A percentile compares a stretch with the other conserved stretches of the same genome.
These are phyloP conservation scores for Lithospermum erythrorhizon DNA, from an alignment of 257 asterid species.

Conservation along the genomic window DNA sequence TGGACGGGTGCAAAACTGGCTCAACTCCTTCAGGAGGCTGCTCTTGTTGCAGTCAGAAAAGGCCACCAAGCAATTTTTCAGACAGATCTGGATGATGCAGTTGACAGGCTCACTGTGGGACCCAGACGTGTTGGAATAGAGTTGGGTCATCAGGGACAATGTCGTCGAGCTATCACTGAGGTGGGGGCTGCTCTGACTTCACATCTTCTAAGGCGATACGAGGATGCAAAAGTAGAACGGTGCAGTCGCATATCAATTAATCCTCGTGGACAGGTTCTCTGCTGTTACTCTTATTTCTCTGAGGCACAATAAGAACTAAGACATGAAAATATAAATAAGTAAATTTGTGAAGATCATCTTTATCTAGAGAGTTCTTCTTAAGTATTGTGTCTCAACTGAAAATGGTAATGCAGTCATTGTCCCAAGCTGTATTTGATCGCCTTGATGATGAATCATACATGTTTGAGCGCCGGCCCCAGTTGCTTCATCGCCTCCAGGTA, in stretches of 20 bases:
- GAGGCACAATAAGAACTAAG: too few species aligned
- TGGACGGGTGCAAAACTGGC: conserved; percentile 99
- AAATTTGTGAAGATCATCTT: neutral
- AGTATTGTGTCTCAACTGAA: neutral
- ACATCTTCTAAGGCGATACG: conserved; percentile 65
- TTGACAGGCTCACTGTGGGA: conserved; percentile 92
- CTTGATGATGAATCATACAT: conserved; percentile 74
- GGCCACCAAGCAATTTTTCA: conserved; percentile 64
- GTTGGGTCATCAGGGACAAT: conserved; percentile 88
- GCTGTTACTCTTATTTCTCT: neutral
- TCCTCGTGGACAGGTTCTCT: conserved; percentile 86
- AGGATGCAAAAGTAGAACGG: conserved; percentile 72
- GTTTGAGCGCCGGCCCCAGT: conserved; percentile 83
- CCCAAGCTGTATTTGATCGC: conserved; percentile 86
- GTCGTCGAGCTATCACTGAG: conserved; percentile 82
- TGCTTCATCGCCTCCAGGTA: conserved; percentile 98
- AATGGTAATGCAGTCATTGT: conserved; percentile 54
- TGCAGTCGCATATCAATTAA: conserved; percentile 88
- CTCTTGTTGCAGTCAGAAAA: conserved; percentile 95
- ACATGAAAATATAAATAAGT: too few species aligned
- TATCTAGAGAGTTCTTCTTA: neutral
- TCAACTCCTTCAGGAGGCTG: conserved; percentile 96
- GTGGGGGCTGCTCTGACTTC: conserved; percentile 84
- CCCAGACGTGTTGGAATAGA: conserved; percentile 69
- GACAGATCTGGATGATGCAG: conserved; percentile 92